Conservation (phyloP, 345 rosid genomes). For the Gossypium thurberi region DNA sequence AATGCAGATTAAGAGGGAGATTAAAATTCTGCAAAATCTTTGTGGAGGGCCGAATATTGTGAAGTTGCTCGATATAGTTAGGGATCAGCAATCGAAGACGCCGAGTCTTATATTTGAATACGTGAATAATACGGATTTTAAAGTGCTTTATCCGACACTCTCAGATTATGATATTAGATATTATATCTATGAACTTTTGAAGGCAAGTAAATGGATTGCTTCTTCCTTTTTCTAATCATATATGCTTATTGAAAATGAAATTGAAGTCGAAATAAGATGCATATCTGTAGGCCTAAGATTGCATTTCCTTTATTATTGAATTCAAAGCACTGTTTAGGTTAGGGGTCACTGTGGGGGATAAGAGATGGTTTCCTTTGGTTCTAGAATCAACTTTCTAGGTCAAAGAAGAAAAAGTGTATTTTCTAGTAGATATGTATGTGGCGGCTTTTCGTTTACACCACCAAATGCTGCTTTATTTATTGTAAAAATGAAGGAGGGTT, state of each 20-base stretch:
- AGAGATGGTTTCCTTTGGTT: not conserved
- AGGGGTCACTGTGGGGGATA: not conserved
- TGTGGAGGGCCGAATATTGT: conserved; percentile 62
- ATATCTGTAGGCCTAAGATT: not conserved
- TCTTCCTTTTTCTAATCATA: not conserved
- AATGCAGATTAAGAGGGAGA: conserved; percentile 94
- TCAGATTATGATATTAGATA: conserved; percentile 86
- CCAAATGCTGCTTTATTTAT: not conserved
- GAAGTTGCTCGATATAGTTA: conserved; percentile 4
- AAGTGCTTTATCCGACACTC: conserved; percentile 88
- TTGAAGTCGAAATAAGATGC: not conserved
- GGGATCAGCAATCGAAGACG: conserved; percentile 3
- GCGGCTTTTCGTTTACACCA: not conserved
- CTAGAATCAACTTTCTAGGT: not conserved
- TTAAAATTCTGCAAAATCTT: conserved; percentile 89
- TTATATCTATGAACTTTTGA: conserved; percentile 81
- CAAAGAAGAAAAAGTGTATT: not conserved
- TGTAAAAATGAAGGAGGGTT: not conserved
- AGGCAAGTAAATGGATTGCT: conserved; percentile 35
- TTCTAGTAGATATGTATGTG: not conserved
- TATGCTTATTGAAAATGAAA: not conserved
- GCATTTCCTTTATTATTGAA: not conserved
- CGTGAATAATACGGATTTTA: conserved; percentile 87
- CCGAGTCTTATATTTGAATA: conserved; percentile 26
- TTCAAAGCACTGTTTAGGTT: not conserved